These are phyloP conservation scores for Closterium sp. DNA, from an alignment of 139 green algal genomes.

Conservation along the genomic window DNA sequence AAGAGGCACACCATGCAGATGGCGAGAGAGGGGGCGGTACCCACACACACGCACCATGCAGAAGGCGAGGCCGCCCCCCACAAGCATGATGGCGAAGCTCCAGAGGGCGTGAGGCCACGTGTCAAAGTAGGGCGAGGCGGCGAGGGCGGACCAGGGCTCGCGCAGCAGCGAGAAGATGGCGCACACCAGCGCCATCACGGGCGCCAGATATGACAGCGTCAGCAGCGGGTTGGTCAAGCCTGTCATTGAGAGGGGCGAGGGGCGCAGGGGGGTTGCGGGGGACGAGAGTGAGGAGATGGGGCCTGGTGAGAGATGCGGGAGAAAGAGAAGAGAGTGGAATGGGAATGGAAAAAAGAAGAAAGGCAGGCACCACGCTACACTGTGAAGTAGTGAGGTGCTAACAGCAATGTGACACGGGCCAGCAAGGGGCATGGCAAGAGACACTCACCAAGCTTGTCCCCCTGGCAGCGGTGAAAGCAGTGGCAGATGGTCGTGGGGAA, in stretches of 20 bases:
- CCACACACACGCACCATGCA: slow-evolving; percentile 12
- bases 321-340: not conserved
- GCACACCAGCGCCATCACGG: slow-evolving; percentile 17
- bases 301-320: not conserved
- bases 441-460: not conserved
- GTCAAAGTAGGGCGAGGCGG: slow-evolving; percentile 33
- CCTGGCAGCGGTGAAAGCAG: not conserved
- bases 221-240: slow-evolving; percentile 17
- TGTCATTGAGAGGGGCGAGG: not conserved
- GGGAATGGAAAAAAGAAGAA: not conserved
- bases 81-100: slow-evolving; percentile 29
- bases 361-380: not conserved
- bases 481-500: not conserved
- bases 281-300: too few species aligned
- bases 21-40: not conserved
- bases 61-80: slow-evolving; percentile 14
- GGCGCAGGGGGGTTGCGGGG: too few species aligned
- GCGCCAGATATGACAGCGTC: slow-evolving; percentile 31
- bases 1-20: not conserved
- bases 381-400: too few species aligned
- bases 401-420: not conserved
- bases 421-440: not conserved
- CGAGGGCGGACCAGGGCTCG: slow-evolving; percentile 23
- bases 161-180: slow-evolving; percentile 12
- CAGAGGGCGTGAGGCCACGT: slow-evolving; percentile 3